A percentile compares a stretch with the other conserved stretches of the same genome.
These are phyloP conservation scores for Diphasiastrum complanatum DNA, from an alignment of 83 land plant genomes.

Conservation along the genomic window DNA sequence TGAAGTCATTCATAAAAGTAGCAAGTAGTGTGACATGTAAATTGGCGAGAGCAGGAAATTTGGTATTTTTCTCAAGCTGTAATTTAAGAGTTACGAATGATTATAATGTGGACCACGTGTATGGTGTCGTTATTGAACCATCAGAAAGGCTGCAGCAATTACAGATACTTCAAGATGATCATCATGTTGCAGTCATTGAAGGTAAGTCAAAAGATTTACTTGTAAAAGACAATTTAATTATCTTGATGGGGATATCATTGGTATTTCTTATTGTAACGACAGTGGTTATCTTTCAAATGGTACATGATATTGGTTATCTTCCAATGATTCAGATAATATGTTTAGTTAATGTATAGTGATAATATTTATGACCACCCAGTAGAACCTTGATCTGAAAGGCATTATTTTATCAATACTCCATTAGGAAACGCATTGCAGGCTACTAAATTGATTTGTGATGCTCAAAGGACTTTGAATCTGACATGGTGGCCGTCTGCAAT, in stretches of 20 bases:
- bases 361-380: no score
- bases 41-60: not conserved
- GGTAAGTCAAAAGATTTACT: no score
- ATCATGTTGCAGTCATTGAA: conserved; percentile 22
- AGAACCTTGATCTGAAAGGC: no score
- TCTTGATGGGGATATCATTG: no score
- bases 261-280: no score
- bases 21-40: not conserved
- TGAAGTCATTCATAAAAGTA: not conserved
- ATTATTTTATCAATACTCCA: not conserved
- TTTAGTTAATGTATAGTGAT: no score
- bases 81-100: no score
- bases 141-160: conserved; percentile 22
- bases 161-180: conserved; percentile 24
- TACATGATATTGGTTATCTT: no score
- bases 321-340: no score
- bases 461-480: not conserved
- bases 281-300: no score
- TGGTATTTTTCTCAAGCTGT: not conserved
- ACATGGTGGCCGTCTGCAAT: not conserved
- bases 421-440: not conserved
- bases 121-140: not conserved
- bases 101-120: not conserved
- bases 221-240: no score
- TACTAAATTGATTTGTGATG: no score